phyloP scores from a whole-genome alignment of 2,329 filamentous ascomycete species.

The Fusarium sp. region DNA sequence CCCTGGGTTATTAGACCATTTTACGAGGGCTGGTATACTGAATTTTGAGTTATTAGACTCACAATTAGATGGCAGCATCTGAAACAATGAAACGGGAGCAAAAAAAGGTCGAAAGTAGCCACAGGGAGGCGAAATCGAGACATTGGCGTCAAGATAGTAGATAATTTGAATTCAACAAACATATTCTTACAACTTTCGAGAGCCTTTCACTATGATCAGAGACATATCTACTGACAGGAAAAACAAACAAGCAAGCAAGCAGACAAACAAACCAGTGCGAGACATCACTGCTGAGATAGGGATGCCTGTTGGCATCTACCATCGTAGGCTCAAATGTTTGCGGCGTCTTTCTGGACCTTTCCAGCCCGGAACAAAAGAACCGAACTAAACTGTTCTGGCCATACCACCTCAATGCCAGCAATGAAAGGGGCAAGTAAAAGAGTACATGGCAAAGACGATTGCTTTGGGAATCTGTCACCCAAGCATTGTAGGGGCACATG shows the following conservation, averaged over 20 bases:
- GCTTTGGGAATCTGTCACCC: constrained; percentile 10
- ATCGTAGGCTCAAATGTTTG: not conserved
- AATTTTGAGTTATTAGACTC: constrained; percentile 36
- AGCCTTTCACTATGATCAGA: not conserved
- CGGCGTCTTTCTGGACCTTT: not conserved
- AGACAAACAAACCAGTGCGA: not conserved
- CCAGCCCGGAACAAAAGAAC: not conserved
- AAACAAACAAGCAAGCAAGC: too few species aligned
- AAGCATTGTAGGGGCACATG: constrained; percentile 22
- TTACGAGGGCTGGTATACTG: constrained; percentile 21
- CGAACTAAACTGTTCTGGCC: not conserved
- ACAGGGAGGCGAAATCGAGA: constrained; percentile 22
- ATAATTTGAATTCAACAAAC: constrained; percentile 16
- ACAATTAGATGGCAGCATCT: constrained; percentile 18
- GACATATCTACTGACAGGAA: not conserved
- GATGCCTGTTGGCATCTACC: not conserved
- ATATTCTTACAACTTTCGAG: not conserved
- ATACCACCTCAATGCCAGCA: not conserved
- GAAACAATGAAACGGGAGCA: constrained; percentile 2
- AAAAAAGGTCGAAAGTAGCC: constrained; percentile 24
- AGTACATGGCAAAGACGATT: not conserved
- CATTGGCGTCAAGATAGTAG: constrained; percentile 23
- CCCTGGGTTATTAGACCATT: constrained; percentile 39
- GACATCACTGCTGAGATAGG: not conserved
- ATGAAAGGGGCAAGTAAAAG: constrained; percentile 18